phyloP scores from a whole-genome alignment of 345 rosid genomes.

The Sonneratia alba region DNA sequence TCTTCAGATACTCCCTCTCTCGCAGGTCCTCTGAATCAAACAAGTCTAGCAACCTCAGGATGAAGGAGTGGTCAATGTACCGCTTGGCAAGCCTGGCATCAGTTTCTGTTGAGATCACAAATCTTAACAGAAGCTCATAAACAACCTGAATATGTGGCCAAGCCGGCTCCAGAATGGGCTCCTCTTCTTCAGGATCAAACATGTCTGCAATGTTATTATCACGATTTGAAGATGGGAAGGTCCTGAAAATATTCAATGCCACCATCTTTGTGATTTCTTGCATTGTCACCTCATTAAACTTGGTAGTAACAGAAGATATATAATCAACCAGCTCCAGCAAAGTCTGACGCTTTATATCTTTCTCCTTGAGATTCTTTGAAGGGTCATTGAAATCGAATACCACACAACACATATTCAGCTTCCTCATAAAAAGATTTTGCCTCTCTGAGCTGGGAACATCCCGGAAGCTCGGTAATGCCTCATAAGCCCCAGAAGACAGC shows the following conservation, averaged over 20 bases:
- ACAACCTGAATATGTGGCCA: conserved; percentile 91
- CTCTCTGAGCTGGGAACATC: conserved; percentile 67
- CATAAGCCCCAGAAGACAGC: conserved; percentile 27
- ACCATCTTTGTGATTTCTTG: conserved; percentile 63
- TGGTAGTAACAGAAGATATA: conserved; percentile 56
- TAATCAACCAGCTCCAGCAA: conserved; percentile 77
- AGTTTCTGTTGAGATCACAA: conserved; percentile 68
- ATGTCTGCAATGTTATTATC: conserved; percentile 52
- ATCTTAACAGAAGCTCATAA: conserved; percentile 64
- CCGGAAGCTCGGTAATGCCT: conserved; percentile 60
- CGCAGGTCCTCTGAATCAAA: conserved; percentile 90
- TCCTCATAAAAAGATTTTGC: conserved; percentile 60
- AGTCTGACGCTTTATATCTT: conserved; percentile 75
- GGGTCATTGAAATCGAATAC: conserved; percentile 72
- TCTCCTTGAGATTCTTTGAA: conserved; percentile 61
- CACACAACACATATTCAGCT: conserved; percentile 58
- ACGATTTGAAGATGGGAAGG: conserved; percentile 44
- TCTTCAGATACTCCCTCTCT: conserved; percentile 84
- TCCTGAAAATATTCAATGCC: conserved; percentile 63
- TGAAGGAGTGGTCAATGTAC: conserved; percentile 56
- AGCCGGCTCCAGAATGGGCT: conserved; percentile 71
- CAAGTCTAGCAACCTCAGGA: conserved; percentile 56
- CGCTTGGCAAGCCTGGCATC: conserved; percentile 73
- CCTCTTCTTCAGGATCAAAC: conserved; percentile 76
- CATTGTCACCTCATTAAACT: conserved; percentile 49